phyloP scores from a whole-genome alignment of 1,284 basidiomycete genomes.

The Cystobasidium pallidum region DNA sequence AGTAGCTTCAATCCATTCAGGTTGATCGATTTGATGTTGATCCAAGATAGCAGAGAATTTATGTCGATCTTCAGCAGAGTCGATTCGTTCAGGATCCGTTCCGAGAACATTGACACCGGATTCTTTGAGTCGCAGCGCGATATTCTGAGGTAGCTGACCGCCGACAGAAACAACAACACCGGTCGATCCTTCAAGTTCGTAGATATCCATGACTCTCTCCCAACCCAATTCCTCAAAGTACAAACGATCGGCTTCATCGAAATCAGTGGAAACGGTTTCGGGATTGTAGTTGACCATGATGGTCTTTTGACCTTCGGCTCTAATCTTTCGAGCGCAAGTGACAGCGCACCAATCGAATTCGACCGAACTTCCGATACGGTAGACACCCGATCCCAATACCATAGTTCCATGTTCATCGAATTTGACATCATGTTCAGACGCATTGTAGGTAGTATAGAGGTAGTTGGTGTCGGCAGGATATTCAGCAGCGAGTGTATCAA shows the following conservation, averaged over 20 bases:
- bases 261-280: conserved; percentile 98
- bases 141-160: conserved; percentile 97
- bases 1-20: conserved; percentile 91
- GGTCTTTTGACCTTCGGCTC: conserved; percentile 89
- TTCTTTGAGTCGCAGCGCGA: conserved; percentile 91
- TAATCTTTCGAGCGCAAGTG: conserved; percentile 88
- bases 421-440: conserved; percentile 90
- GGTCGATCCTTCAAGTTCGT: conserved; percentile 88
- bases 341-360: conserved; percentile 99
- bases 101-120: conserved; percentile 90
- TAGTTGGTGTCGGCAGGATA: conserved; percentile 99
- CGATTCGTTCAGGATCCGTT: conserved; percentile 92
- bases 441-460: conserved; percentile 99
- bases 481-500: conserved; percentile 98
- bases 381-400: conserved; percentile 98
- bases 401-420: conserved; percentile 97
- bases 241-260: conserved; percentile 95
- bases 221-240: conserved; percentile 99
- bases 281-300: conserved; percentile 99
- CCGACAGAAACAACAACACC: conserved; percentile 97
- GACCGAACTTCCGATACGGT: conserved; percentile 96
- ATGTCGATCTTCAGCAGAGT: conserved; percentile 97
- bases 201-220: conserved; percentile 99
- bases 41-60: conserved; percentile 98
- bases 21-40: conserved; percentile 93